phyloP scores from a whole-genome alignment of 2,329 filamentous ascomycete species.

The Ophiostoma sp. region DNA sequence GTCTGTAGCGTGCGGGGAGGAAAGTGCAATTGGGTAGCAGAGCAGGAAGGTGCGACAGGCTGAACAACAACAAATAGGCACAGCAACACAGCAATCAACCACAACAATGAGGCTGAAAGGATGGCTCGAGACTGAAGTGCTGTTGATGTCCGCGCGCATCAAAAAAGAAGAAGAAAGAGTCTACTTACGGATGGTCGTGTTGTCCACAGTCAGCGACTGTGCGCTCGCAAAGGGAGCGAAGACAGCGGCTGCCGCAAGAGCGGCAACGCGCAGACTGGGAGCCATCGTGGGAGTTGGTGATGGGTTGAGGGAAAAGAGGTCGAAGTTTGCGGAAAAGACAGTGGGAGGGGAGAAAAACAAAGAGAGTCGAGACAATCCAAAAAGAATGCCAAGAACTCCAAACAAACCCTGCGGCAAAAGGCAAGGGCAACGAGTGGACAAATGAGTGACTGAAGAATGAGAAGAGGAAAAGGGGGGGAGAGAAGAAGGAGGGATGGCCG shows the following conservation, averaged over 20 bases:
- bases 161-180: neutral
- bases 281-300: constrained; percentile 3
- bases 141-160: neutral
- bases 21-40: neutral
- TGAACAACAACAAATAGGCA: neutral
- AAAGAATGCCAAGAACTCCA: neutral
- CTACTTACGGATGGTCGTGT: constrained; percentile 24
- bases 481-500: constrained; percentile 8
- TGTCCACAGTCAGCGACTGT: constrained; percentile 26
- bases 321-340: neutral
- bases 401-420: constrained; percentile 4
- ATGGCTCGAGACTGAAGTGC: neutral
- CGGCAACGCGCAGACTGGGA: constrained; percentile 17
- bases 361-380: neutral
- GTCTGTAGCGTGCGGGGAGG: constrained; percentile 1
- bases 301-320: neutral
- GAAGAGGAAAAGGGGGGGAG: neutral
- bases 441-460: neutral
- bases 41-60: neutral
- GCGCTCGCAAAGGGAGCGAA: constrained; percentile 25
- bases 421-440: neutral
- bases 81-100: neutral
- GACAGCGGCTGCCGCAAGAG: constrained; percentile 21
- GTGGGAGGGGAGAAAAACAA: neutral
- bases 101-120: neutral